phyloP scores from a whole-genome alignment of 192 early-diverging fungal species.

The Rhizophlyctis rosea region DNA sequence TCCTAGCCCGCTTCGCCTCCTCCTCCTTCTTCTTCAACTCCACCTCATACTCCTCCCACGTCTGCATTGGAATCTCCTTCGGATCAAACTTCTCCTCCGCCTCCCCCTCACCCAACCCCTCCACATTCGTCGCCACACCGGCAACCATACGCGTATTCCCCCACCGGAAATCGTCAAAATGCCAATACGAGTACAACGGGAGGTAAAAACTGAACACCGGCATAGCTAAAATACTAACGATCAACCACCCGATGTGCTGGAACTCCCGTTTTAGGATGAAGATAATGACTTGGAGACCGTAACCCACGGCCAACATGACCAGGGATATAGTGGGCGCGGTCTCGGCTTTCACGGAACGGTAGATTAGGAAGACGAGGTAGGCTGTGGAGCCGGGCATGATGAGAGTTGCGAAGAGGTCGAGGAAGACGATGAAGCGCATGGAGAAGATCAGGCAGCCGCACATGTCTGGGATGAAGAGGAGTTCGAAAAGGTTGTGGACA shows the following conservation, averaged over 20 bases:
- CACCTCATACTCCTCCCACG: constrained; percentile 43
- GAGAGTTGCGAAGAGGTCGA: constrained; percentile 90
- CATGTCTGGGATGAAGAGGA: constrained; percentile 88
- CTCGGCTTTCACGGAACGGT: background rate
- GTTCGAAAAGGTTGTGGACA: constrained; percentile 94
- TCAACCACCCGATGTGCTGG: constrained; percentile 86
- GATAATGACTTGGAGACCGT: constrained; percentile 86
- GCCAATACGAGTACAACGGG: constrained; percentile 75
- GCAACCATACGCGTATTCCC: constrained; percentile 89
- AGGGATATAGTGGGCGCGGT: constrained; percentile 44
- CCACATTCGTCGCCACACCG: constrained; percentile 59
- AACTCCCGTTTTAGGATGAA: constrained; percentile 84
- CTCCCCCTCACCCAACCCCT: constrained; percentile 62
- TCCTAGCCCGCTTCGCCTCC: background rate
- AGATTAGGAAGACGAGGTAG: constrained; percentile 40
- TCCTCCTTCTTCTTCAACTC: constrained; percentile 2
- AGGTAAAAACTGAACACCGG: constrained; percentile 95
- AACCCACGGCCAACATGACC: constrained; percentile 69
- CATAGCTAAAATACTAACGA: constrained; percentile 71
- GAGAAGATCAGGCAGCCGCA: constrained; percentile 98
- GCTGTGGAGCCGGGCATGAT: constrained; percentile 88
- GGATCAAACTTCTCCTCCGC: constrained; percentile 54
- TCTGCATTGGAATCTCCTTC: constrained; percentile 34
- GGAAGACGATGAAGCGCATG: constrained; percentile 92
- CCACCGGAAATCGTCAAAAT: constrained; percentile 89